A percentile compares a stretch with the other conserved stretches of the same genome.
Conservation (phyloP, 2,329 filamentous ascomycete species). For the Trichoderma simmonsii region DNA sequence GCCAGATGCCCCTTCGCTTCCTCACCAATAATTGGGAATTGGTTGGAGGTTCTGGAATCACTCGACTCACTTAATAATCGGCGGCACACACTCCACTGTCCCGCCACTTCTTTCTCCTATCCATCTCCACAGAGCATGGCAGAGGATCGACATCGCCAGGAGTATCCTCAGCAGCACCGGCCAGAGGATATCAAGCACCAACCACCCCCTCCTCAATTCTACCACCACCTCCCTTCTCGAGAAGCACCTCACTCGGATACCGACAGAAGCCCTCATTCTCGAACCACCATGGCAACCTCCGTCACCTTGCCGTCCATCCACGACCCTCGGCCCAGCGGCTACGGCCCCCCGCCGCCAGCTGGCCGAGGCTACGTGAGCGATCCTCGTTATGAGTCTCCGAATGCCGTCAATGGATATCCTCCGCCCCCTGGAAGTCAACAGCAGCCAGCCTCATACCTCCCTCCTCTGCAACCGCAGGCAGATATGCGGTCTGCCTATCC, state of each 20-base stretch:
- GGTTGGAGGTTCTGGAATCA: slow-evolving; percentile 17
- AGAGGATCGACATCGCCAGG: slow-evolving; percentile 38
- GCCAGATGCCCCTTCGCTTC: slow-evolving; percentile 16
- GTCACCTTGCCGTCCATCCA: slow-evolving; percentile 51
- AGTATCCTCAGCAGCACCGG: slow-evolving; percentile 35
- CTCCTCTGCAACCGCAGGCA: slow-evolving; percentile 38
- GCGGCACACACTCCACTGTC: background rate
- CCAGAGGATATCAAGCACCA: slow-evolving; percentile 43
- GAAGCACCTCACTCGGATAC: slow-evolving; percentile 37
- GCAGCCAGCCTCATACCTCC: slow-evolving; percentile 33
- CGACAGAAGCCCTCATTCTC: slow-evolving; percentile 12
- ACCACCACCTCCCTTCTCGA: slow-evolving; percentile 34
- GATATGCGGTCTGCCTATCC: slow-evolving; percentile 38
- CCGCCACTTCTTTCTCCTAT: slow-evolving; percentile 17
- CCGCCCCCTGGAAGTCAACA: slow-evolving; percentile 36
- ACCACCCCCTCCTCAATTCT: slow-evolving; percentile 40
- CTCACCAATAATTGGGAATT: slow-evolving; percentile 13
- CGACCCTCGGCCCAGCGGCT: slow-evolving; percentile 39
- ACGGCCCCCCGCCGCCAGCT: slow-evolving; percentile 33
- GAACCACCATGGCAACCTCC: slow-evolving; percentile 41
- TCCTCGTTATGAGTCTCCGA: slow-evolving; percentile 43
- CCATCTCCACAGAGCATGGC: slow-evolving; percentile 35
- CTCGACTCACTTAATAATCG: slow-evolving; percentile 17
- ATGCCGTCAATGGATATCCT: slow-evolving; percentile 46
- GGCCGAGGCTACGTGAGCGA: slow-evolving; percentile 35